These are phyloP conservation scores for Meyerozyma sp. DNA, from an alignment of 1,139 yeast species.

Conservation along the genomic window DNA sequence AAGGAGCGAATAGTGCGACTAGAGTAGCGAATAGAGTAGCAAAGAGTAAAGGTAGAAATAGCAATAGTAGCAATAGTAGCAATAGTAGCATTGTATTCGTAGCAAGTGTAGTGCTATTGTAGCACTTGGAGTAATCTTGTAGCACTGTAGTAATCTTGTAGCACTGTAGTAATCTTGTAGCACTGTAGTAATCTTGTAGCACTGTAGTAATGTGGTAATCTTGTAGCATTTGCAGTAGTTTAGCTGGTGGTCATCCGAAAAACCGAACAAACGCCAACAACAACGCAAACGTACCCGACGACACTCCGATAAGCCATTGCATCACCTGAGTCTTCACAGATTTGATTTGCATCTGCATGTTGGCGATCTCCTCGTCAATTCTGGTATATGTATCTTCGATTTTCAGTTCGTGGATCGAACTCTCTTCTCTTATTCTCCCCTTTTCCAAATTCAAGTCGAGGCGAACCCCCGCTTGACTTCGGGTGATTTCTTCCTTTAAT, in stretches of 20 bases:
- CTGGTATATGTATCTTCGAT: constrained; percentile 93
- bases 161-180: too few species aligned
- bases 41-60: too few species aligned
- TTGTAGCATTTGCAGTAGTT: neutral
- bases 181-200: too few species aligned
- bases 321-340: constrained; percentile 91
- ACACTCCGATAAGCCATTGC: constrained; percentile 98
- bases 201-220: too few species aligned
- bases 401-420: constrained; percentile 85
- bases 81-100: too few species aligned
- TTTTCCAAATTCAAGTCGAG: constrained; percentile 88
- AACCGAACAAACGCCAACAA: constrained; percentile 86
- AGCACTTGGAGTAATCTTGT: too few species aligned
- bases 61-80: too few species aligned
- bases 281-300: constrained; percentile 95
- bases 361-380: constrained; percentile 91
- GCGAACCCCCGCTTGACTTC: constrained; percentile 84
- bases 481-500: constrained; percentile 86
- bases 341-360: constrained; percentile 92
- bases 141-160: too few species aligned
- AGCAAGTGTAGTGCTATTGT: too few species aligned
- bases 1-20: too few species aligned
- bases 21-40: too few species aligned
- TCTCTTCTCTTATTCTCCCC: constrained; percentile 92
- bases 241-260: constrained; percentile 45